Base-by-base conservation (phyloP, 345 rosid genomes). In the Populus euphratica region DNA sequence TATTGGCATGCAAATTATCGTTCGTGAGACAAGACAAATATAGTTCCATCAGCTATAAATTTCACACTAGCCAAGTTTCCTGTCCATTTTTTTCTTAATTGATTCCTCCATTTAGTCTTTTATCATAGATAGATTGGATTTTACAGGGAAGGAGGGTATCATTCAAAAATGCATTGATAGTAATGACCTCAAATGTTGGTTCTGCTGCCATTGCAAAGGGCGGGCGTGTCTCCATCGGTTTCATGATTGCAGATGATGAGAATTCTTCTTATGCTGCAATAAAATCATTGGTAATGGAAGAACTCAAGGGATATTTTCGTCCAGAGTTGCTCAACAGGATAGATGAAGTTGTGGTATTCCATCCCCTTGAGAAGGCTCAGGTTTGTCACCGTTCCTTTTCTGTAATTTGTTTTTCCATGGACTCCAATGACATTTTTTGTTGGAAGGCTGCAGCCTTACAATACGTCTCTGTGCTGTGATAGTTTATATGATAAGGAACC, bases 271-370 rank as follows among this genome's bases (percentile, higher is more conserved):
- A 93, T 81, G 81, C 90, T 43, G 93, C 94, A 77, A 92, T 93
- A 87, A 92, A 90, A 83, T 85, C 93, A 29, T 77, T 92, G 70
- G 93, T 96, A 43, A 85, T 85, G 67, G 97, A 93, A 83, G 97
- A 96, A 86, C 94, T 96, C 69, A 93, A 93, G 81, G 80, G 83
- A 75, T 96, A 90, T 76, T 96, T 96, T 83, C 93, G 98, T 72
- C 99, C 99, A 0, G 99, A 96, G 89, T 81, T 96, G 73, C 91
- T 96, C 84, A 96, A 96, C 89, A 88, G 99, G 83, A 87, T 96
- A 17, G 98, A 96, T 78, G 99, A 96, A 88, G 84, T 96, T 59
- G 94, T 96, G n/a, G 91, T 96, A 72, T 96, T 96, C 86, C 89
- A 84, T 39, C 79, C 94, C 80, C 98, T 96, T 1, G 90, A 91